A percentile compares a stretch with the other conserved stretches of the same genome.
Evolutionary conservation across 2,329 filamentous ascomycete species (phyloP).

Genomic region (Geosmithia flava): DNA sequence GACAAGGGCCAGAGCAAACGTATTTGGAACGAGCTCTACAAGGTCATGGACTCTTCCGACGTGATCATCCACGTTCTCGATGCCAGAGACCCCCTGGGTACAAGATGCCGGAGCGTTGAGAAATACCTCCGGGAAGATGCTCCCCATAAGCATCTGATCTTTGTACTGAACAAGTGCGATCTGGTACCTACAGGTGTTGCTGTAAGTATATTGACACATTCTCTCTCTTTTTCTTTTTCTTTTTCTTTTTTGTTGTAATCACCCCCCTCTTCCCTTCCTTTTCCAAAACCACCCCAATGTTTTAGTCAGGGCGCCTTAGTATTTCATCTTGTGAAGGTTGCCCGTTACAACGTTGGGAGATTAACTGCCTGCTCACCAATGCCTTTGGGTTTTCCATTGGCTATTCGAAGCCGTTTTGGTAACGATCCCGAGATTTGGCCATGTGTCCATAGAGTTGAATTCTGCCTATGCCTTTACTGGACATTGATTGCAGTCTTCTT

Average conservation of each 20-base stretch:
- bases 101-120: constrained; percentile 64
- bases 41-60: constrained; percentile 91
- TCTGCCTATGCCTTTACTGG: constrained; percentile 47
- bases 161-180: constrained; percentile 44
- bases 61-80: constrained; percentile 93
- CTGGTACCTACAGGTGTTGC: constrained; percentile 84
- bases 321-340: constrained; percentile 61
- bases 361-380: constrained; percentile 39
- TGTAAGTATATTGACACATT: constrained; percentile 57
- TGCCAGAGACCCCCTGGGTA: constrained; percentile 79
- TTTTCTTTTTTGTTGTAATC: constrained; percentile 3
- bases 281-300: constrained; percentile 43
- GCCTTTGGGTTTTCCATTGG: constrained; percentile 28
- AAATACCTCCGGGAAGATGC: constrained; percentile 91
- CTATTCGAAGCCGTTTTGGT: constrained; percentile 85
- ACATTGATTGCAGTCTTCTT: constrained; percentile 77
- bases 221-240: constrained; percentile 5
- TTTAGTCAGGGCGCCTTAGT: constrained; percentile 71
- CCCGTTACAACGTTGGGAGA: constrained; percentile 99
- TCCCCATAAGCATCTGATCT: constrained; percentile 78
- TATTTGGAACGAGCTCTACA: constrained; percentile 94
- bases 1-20: constrained; percentile 90
- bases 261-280: constrained; percentile 10
- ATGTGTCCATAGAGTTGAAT: constrained; percentile 98
- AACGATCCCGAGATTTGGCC: constrained; percentile 55